Evolutionary conservation across 2,329 filamentous ascomycete genomes (phyloP).

Genomic region (Cordyceps cicadae): DNA sequence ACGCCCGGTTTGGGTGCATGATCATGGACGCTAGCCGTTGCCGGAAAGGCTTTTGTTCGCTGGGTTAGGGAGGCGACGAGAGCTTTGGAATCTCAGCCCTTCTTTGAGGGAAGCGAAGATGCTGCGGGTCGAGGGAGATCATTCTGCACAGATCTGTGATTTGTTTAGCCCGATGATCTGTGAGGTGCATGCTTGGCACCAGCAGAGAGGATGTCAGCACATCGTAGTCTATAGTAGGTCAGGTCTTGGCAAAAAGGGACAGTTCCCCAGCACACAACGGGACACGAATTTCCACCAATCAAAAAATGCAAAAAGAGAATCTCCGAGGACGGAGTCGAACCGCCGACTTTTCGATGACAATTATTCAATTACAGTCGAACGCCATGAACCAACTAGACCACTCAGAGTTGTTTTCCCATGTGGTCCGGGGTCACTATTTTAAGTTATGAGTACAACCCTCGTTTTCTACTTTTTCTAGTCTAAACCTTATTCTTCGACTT

Average conservation of each 20-base stretch:
- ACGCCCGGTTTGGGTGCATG: not conserved
- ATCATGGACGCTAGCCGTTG: not conserved
- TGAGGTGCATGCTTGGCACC: too few relatives aligned
- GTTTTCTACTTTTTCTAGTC: too few relatives aligned
- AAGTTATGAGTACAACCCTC: not conserved
- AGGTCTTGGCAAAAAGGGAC: too few relatives aligned
- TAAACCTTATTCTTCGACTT: too few relatives aligned
- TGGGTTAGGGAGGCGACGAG: not conserved
- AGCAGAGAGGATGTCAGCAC: too few relatives aligned
- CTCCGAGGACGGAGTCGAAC: conserved; percentile 23
- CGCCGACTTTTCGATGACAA: conserved; percentile 22
- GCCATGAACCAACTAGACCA: conserved; percentile 25
- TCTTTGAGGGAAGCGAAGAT: not conserved
- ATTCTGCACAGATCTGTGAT: too few relatives aligned
- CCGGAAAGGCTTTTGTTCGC: not conserved
- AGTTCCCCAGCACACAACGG: too few relatives aligned
- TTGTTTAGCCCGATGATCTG: too few relatives aligned
- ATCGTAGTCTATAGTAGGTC: too few relatives aligned
- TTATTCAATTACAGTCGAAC: conserved; percentile 20
- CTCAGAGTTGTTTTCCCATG: conserved; percentile 15
- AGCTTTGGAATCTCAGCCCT: not conserved
- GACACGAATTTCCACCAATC: too few relatives aligned
- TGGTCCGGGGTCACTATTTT: not conserved
- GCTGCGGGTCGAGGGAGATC: too few relatives aligned
- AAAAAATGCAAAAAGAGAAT: conserved; percentile 16